phyloP scores from a whole-genome alignment of 2,329 filamentous ascomycete genomes.

The Chaetomium strumarium region DNA sequence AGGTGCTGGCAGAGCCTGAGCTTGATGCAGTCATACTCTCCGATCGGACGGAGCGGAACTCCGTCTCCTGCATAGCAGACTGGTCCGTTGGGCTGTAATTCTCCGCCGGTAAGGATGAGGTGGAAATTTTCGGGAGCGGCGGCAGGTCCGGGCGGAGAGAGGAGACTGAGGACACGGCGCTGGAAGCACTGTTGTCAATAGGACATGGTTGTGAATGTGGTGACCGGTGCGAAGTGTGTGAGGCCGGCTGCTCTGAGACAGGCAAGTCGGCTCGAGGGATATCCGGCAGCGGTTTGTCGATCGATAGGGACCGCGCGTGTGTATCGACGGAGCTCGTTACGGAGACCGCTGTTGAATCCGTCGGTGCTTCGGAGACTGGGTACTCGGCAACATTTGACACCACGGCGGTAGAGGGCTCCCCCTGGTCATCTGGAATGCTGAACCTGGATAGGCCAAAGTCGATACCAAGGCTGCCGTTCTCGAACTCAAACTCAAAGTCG shows the following conservation, averaged over 20 bases:
- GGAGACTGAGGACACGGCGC: constrained; percentile 40
- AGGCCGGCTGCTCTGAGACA: constrained; percentile 25
- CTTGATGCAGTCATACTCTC: constrained; percentile 72
- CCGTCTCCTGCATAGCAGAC: constrained; percentile 41
- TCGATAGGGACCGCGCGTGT: constrained; percentile 38
- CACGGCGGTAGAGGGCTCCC: constrained; percentile 30
- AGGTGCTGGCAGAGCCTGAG: constrained; percentile 72
- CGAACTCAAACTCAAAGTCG: constrained; percentile 81
- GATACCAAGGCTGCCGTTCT: constrained; percentile 49
- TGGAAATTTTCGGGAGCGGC: constrained; percentile 52
- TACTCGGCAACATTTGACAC: constrained; percentile 36
- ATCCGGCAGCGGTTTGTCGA: constrained; percentile 64
- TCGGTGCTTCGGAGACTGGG: constrained; percentile 28
- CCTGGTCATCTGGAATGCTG: constrained; percentile 35
- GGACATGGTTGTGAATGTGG: constrained; percentile 40
- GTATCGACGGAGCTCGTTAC: constrained; percentile 28
- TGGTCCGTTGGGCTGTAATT: constrained; percentile 45
- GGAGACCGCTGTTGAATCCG: constrained; percentile 30
- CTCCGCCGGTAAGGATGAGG: constrained; percentile 42
- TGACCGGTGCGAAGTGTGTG: constrained; percentile 30
- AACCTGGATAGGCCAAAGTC: constrained; percentile 51
- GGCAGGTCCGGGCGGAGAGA: constrained; percentile 46
- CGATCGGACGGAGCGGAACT: constrained; percentile 50
- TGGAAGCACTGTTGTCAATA: constrained; percentile 38
- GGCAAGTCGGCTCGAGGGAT: constrained; percentile 52